Conservation (phyloP, 1,284 basidiomycete genomes). For the Phylloboletellus chloephorus region DNA sequence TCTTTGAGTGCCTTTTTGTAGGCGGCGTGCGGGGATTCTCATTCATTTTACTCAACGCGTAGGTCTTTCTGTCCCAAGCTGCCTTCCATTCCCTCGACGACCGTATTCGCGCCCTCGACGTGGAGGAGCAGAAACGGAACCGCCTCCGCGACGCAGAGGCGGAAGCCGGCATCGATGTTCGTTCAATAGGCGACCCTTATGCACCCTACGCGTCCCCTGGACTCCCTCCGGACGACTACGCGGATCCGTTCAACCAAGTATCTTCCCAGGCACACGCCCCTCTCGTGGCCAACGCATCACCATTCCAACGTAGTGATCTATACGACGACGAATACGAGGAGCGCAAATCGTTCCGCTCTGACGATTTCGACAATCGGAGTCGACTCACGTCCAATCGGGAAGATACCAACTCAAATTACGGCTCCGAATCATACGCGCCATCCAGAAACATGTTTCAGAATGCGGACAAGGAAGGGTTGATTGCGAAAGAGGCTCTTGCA, state of each 20-base stretch:
- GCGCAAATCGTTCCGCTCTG: conserved; percentile 65
- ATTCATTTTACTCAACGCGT: conserved; percentile 7
- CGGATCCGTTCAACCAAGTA: conserved; percentile 41
- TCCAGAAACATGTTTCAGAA: conserved; percentile 93
- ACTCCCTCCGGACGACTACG: conserved; percentile 40
- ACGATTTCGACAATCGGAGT: conserved; percentile 72
- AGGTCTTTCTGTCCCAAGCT: conserved; percentile 87
- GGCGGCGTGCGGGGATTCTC: not conserved
- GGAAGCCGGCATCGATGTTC: conserved; percentile 66
- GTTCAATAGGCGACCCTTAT: conserved; percentile 72
- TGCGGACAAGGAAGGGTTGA: conserved; percentile 64
- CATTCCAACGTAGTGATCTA: conserved; percentile 63
- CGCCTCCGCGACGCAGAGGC: conserved; percentile 69
- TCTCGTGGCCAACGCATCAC: conserved; percentile 75
- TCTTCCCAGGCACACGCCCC: conserved; percentile 59
- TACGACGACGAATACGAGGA: conserved; percentile 82
- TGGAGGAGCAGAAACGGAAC: conserved; percentile 78
- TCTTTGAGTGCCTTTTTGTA: conserved; percentile 26
- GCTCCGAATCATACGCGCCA: conserved; percentile 88
- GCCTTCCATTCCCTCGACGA: conserved; percentile 93
- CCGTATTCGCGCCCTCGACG: conserved; percentile 74
- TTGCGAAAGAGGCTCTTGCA: conserved; percentile 76
- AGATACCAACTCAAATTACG: conserved; percentile 74
- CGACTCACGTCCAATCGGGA: conserved; percentile 70
- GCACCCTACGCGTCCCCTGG: conserved; percentile 60